phyloP scores from a whole-genome alignment of 1,284 basidiomycete genomes.

The Moniliophthora roreri region DNA sequence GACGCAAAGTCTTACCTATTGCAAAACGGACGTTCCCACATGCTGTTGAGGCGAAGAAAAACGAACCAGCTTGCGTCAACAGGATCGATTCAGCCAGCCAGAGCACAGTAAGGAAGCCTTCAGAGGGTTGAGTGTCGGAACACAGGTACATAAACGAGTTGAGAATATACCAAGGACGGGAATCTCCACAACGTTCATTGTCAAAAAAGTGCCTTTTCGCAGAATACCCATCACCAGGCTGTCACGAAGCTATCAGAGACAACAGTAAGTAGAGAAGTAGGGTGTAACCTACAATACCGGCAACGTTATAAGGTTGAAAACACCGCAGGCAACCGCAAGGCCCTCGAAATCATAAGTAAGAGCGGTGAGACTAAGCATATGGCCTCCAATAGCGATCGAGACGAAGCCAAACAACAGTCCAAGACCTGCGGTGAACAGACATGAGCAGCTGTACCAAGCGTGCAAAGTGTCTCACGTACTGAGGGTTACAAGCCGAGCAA shows the following conservation, averaged over 20 bases:
- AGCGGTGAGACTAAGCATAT: not conserved
- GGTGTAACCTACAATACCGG: not conserved
- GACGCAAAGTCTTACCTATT: too few relatives aligned
- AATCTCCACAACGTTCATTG: constrained; percentile 3
- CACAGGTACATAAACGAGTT: not conserved
- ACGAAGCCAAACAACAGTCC: not conserved
- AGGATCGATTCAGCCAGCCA: not conserved
- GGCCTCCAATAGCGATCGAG: not conserved
- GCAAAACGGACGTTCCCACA: too few relatives aligned
- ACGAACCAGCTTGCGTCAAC: not conserved
- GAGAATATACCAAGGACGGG: not conserved
- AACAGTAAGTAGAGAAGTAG: not conserved
- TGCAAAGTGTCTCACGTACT: too few relatives aligned
- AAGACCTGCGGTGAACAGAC: not conserved
- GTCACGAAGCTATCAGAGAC: not conserved
- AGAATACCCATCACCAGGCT: not conserved
- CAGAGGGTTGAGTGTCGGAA: not conserved
- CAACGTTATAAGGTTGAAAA: not conserved
- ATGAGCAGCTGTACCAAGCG: too few relatives aligned
- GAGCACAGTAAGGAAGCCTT: not conserved
- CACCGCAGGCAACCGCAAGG: not conserved
- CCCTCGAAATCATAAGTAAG: not conserved
- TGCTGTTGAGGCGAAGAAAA: not conserved
- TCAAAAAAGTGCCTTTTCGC: not conserved
- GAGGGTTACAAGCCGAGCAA: too few relatives aligned